phyloP scores from a whole-genome alignment of 257 asterid genomes.

The Catharanthus roseus region DNA sequence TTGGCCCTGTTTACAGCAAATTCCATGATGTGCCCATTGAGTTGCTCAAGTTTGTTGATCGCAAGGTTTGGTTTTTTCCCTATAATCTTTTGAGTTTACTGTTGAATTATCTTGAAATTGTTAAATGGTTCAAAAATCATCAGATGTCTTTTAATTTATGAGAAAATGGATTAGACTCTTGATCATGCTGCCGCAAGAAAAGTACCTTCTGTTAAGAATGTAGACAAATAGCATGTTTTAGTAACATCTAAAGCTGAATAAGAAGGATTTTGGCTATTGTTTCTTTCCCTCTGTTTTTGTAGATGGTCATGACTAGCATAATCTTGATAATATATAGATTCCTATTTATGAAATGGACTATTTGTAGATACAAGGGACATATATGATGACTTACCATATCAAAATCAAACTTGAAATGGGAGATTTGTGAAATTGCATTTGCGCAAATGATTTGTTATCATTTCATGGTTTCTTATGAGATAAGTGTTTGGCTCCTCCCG shows the following conservation, averaged over 20 bases:
- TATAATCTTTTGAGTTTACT: not conserved
- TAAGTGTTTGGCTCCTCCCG: not conserved
- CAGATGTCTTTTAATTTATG: not conserved
- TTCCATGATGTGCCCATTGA: constrained; percentile 50
- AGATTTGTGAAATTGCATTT: not conserved
- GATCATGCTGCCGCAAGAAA: not conserved
- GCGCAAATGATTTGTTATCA: not conserved
- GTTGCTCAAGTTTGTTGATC: constrained; percentile 74
- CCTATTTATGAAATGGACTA: not conserved
- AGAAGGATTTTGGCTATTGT: not conserved
- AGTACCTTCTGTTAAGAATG: not conserved
- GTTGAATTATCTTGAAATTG: not conserved
- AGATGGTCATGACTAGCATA: no score
- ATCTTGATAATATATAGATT: not conserved
- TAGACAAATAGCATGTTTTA: not conserved
- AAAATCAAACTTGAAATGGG: not conserved
- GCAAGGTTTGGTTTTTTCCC: constrained; percentile 49
- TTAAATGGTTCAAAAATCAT: not conserved
- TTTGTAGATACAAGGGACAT: not conserved
- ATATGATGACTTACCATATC: not conserved
- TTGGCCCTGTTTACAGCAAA: constrained; percentile 66
- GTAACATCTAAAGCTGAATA: not conserved
- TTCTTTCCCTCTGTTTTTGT: not conserved
- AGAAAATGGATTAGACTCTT: not conserved
- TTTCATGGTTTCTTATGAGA: not conserved